A percentile compares a stretch with the other conserved stretches of the same genome.
phyloP scores from a whole-genome alignment of 1,284 basidiomycete genomes.

The Malassezia vespertilionis region DNA sequence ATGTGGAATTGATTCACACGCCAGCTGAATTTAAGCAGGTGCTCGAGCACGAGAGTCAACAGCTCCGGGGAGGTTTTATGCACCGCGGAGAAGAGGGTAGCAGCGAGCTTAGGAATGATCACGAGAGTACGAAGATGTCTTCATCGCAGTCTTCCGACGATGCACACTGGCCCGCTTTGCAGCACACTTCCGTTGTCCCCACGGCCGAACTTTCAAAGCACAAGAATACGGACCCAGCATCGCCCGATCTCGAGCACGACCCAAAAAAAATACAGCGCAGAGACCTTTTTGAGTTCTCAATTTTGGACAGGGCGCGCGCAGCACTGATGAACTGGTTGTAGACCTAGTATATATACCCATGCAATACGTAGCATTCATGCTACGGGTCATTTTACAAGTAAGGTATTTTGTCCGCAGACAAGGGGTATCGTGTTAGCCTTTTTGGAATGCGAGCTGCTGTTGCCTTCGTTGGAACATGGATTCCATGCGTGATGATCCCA shows the following conservation, averaged over 20 bases:
- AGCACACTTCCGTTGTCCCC: too few relatives aligned
- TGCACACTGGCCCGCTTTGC: too few relatives aligned
- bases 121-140: too few relatives aligned
- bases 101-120: too few relatives aligned
- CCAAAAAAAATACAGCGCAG: neutral
- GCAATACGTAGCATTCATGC: too few relatives aligned
- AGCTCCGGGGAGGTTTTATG: too few relatives aligned
- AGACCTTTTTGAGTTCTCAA: neutral
- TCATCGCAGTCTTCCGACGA: too few relatives aligned
- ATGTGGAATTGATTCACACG: conserved; percentile 40
- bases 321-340: neutral
- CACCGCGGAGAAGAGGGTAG: too few relatives aligned
- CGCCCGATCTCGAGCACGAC: too few relatives aligned
- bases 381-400: neutral
- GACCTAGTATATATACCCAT: neutral
- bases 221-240: too few relatives aligned
- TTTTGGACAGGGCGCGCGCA: neutral
- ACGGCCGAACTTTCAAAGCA: too few relatives aligned
- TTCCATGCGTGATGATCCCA: conserved; percentile 54
- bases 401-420: too few relatives aligned
- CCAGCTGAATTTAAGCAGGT: conserved; percentile 35
- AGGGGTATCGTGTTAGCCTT: conserved; percentile 5
- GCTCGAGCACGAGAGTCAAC: conserved; percentile 26
- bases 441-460: conserved; percentile 11
- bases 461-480: conserved; percentile 37